Percentiles rank a stretch among this genome's conserved stretches.
phyloP scores from a whole-genome alignment of 352 stramenopile genomes.

The Globisporangium yorkense region DNA sequence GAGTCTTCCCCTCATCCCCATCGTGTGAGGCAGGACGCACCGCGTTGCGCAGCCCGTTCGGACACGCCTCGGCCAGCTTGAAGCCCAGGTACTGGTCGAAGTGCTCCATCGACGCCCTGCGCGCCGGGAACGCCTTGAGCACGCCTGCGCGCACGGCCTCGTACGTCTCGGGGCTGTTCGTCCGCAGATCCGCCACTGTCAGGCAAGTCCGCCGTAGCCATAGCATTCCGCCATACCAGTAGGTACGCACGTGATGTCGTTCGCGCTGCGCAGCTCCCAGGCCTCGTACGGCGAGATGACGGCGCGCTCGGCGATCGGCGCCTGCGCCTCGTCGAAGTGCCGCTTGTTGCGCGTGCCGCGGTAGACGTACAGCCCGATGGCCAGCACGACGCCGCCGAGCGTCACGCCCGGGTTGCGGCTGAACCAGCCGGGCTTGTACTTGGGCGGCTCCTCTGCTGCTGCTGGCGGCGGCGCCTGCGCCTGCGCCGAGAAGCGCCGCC shows the following conservation, averaged over 20 bases:
- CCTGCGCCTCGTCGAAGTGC: slow-evolving; percentile 72
- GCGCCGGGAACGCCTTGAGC: slow-evolving; percentile 45
- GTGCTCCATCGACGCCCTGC: slow-evolving; percentile 63
- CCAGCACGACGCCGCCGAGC: slow-evolving; percentile 58
- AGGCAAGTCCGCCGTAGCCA: too few species aligned
- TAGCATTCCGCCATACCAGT: too few species aligned
- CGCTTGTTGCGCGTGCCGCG: slow-evolving; percentile 66
- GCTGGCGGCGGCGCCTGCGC: neutral
- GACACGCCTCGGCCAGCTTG: slow-evolving; percentile 52
- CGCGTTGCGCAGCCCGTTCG: slow-evolving; percentile 54
- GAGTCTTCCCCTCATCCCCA: neutral
- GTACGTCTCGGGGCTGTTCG: slow-evolving; percentile 39
- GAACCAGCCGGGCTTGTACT: slow-evolving; percentile 84
- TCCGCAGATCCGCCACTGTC: too few species aligned
- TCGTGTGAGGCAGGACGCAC: slow-evolving; percentile 14
- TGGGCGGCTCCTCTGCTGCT: slow-evolving; percentile 32
- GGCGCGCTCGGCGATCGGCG: slow-evolving; percentile 60
- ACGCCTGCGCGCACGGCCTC: slow-evolving; percentile 43
- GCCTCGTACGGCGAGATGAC: slow-evolving; percentile 84
- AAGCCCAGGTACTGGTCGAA: slow-evolving; percentile 78
- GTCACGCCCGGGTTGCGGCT: slow-evolving; percentile 80
- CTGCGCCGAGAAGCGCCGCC: neutral
- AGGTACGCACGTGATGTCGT: slow-evolving; percentile 63
- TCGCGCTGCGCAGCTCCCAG: slow-evolving; percentile 76
- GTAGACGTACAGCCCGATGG: slow-evolving; percentile 71